Evolutionary conservation across 2,329 filamentous ascomycete genomes (phyloP).

Genomic region (Sphaerulina populicola): DNA sequence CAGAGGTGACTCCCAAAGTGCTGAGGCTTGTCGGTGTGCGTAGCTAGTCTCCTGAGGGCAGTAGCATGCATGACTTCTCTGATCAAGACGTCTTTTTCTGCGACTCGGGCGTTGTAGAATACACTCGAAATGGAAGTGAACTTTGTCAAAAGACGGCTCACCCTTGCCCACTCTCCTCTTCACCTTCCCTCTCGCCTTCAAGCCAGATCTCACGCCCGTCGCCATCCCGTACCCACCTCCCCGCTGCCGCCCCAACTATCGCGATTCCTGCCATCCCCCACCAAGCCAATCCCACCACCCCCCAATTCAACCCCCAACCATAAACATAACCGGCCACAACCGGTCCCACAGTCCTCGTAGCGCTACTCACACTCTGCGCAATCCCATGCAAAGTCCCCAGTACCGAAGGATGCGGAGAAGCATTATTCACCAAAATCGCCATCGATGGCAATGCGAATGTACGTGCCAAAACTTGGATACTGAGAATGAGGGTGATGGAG

Average conservation of each 20-base stretch:
- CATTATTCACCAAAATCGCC: constrained; percentile 55
- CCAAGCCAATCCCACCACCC: constrained; percentile 51
- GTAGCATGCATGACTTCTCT: background rate
- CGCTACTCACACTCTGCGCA: constrained; percentile 49
- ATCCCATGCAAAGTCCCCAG: constrained; percentile 53
- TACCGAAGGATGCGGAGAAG: constrained; percentile 48
- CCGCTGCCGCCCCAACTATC: constrained; percentile 49
- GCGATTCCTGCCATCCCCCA: constrained; percentile 50
- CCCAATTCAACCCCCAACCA: constrained; percentile 45
- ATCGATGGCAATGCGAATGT: constrained; percentile 50
- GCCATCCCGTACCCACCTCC: constrained; percentile 55
- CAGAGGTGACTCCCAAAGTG: constrained; percentile 15
- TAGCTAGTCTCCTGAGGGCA: background rate
- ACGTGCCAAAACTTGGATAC: constrained; percentile 40
- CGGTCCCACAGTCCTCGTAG: constrained; percentile 49
- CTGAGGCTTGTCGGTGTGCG: constrained; percentile 16
- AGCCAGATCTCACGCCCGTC: constrained; percentile 53
- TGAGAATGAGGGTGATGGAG: constrained; percentile 36
- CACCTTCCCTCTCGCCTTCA: constrained; percentile 38
- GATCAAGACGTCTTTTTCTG: too few relatives aligned
- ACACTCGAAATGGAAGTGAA: background rate
- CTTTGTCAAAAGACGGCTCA: background rate
- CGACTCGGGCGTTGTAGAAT: too few relatives aligned
- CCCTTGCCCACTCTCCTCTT: constrained; percentile 1
- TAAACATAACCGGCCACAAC: constrained; percentile 47